These are phyloP conservation scores for Sonneratia alba DNA, from an alignment of 345 rosid genomes.

Conservation along the genomic window DNA sequence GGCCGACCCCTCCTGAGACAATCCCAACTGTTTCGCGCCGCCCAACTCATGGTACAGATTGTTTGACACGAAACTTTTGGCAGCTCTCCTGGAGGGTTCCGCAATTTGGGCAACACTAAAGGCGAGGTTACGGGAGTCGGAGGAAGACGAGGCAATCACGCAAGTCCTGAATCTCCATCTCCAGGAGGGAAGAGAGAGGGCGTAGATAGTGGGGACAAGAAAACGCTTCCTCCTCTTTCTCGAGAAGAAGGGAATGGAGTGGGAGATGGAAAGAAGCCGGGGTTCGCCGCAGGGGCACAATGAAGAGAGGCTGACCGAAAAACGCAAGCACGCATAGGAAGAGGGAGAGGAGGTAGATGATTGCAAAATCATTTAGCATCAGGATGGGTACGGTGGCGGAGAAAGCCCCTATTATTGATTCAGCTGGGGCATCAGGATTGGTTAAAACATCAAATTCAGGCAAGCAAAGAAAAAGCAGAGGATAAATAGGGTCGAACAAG, in stretches of 20 bases:
- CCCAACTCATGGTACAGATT: conserved; percentile 45
- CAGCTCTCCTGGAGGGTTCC: conserved; percentile 22
- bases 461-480: neutral
- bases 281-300: conserved; percentile 25
- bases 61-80: conserved; percentile 29
- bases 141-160: conserved; percentile 14
- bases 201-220: conserved; percentile 4
- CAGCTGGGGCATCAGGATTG: conserved; percentile 13
- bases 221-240: neutral
- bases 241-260: neutral
- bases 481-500: neutral
- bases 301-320: conserved; percentile 12
- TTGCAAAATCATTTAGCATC: conserved; percentile 43
- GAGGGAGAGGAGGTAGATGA: conserved; percentile 26
- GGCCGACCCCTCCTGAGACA: conserved; percentile 24
- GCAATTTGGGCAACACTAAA: conserved; percentile 21
- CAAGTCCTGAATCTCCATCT: conserved; percentile 32
- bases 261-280: conserved; percentile 7
- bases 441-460: conserved; percentile 14
- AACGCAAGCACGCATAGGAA: conserved; percentile 20
- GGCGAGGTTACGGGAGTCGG: conserved; percentile 13
- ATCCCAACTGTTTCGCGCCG: conserved; percentile 12
- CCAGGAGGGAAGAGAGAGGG: conserved; percentile 8
- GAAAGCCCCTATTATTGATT: neutral
- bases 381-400: conserved; percentile 10